Evolutionary conservation across 495 filamentous ascomycete species (phyloP).

Genomic region (Rostrohypoxylon terebratum): DNA sequence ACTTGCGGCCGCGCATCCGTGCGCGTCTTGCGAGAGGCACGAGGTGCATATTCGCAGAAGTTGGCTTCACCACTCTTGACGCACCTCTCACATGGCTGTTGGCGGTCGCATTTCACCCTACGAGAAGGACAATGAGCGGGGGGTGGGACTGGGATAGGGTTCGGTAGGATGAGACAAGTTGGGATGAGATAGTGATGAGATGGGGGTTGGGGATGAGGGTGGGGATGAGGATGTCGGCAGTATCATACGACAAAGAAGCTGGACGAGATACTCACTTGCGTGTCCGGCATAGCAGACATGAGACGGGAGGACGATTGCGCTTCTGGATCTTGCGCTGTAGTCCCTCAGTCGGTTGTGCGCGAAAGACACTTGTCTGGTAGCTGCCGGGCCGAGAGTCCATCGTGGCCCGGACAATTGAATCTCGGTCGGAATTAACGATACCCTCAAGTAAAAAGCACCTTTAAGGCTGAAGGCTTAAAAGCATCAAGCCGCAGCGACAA

Average conservation of each 20-base stretch:
- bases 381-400: conserved; percentile 46
- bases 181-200: not conserved
- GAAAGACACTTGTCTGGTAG: conserved; percentile 53
- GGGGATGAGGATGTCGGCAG: not conserved
- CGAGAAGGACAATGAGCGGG: conserved; percentile 32
- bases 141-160: conserved; percentile 7
- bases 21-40: conserved; percentile 50
- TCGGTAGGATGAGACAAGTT: not conserved
- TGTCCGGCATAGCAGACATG: conserved; percentile 56
- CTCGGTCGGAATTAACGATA: conserved; percentile 16
- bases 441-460: conserved; percentile 8
- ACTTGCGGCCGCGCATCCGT: conserved; percentile 44
- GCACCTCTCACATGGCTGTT: conserved; percentile 58
- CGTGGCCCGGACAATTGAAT: conserved; percentile 23
- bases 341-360: conserved; percentile 50
- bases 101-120: conserved; percentile 61
- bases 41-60: conserved; percentile 58
- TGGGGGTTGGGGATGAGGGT: not conserved
- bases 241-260: not conserved
- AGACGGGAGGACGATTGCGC: conserved; percentile 56
- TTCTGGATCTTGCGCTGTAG: conserved; percentile 50
- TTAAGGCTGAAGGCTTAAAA: conserved; percentile 10
- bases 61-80: conserved; percentile 54
- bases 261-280: conserved; percentile 52
- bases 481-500: conserved; percentile 22